Evolutionary conservation across 23 red algal genomes (phyloP).

Genomic region (Gracilaria domingensis): DNA sequence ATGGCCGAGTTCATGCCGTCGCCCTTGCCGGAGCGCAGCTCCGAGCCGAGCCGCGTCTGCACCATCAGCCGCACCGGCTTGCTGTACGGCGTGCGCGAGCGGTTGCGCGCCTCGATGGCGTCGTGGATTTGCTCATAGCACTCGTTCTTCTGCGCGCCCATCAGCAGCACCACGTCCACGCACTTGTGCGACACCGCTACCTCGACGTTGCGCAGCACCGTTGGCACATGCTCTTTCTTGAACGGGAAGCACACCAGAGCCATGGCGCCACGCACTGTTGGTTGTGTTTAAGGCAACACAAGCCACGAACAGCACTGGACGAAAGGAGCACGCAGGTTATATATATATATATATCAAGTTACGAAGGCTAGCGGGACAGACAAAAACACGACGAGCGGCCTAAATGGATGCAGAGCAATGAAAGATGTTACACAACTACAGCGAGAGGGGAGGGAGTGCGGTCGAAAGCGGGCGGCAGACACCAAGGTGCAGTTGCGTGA

Average conservation of each 20-base stretch:
- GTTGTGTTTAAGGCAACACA: too few species aligned
- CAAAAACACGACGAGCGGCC: too few species aligned
- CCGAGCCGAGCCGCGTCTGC: conserved; percentile 55
- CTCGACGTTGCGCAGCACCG: conserved; percentile 69
- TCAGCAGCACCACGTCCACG: conserved; percentile 60
- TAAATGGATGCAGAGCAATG: neutral
- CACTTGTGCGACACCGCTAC: conserved; percentile 47
- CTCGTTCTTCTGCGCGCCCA: conserved; percentile 34
- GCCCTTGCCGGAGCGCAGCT: conserved; percentile 75
- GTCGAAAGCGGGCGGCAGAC: too few species aligned
- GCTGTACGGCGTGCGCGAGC: conserved; percentile 6
- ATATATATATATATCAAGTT: too few species aligned
- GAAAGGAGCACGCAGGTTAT: too few species aligned
- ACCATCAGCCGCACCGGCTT: conserved; percentile 19
- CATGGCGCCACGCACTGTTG: neutral
- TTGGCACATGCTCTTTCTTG: conserved; percentile 68
- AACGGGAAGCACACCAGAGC: conserved; percentile 84
- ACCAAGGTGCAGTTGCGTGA: too few species aligned
- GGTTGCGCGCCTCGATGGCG: conserved; percentile 15
- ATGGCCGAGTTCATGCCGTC: conserved; percentile 86
- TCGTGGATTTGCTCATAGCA: conserved; percentile 36
- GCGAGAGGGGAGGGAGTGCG: too few species aligned
- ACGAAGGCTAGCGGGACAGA: too few species aligned
- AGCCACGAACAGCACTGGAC: too few species aligned
- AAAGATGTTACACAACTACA: too few species aligned